Conservation (phyloP, 805 yeast genomes). For the Starmerella lactis-condensi region DNA sequence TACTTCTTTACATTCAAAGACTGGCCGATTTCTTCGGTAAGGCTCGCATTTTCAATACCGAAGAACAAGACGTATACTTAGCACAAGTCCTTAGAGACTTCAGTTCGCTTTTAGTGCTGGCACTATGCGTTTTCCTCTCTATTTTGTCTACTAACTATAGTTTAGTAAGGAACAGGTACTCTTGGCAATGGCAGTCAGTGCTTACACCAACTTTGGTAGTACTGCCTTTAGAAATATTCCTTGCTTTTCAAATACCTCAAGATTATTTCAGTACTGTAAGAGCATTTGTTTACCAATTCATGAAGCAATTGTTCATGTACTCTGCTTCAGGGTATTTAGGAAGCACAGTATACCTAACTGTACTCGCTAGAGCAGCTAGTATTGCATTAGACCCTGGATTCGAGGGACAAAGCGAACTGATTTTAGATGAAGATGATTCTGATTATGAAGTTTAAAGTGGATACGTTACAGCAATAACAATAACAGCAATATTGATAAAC, state of each 20-base stretch:
- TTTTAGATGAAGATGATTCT: slow-evolving; percentile 17
- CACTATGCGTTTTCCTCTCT: slow-evolving; percentile 13
- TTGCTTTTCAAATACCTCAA: slow-evolving; percentile 1
- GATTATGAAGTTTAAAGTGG: slow-evolving; percentile 12
- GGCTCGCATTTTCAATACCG: slow-evolving; percentile 2
- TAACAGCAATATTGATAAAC: no score
- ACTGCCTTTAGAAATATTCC: slow-evolving; percentile 2
- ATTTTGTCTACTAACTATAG: slow-evolving; percentile 11
- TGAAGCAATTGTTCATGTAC: slow-evolving; percentile 6
- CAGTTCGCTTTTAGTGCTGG: slow-evolving; percentile 14
- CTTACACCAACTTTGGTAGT: slow-evolving; percentile 8
- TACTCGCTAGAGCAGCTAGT: slow-evolving; percentile 15
- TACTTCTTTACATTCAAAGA: no score
- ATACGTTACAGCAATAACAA: no score
- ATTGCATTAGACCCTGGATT: slow-evolving; percentile 16
- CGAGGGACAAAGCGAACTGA: slow-evolving; percentile 17
- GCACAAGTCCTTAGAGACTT: slow-evolving; percentile 12
- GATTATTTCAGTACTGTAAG: no score
- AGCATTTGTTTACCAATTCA: no score
- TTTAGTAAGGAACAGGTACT: slow-evolving; percentile 9
- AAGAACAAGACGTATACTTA: slow-evolving; percentile 5
- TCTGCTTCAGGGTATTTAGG: slow-evolving; percentile 16
- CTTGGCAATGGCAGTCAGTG: slow-evolving; percentile 17
- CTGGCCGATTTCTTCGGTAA: slow-evolving; percentile 3
- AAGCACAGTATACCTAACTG: slow-evolving; percentile 15